Conservation (phyloP, 1,284 basidiomycete species). For the Papiliotrema laurentii region DNA sequence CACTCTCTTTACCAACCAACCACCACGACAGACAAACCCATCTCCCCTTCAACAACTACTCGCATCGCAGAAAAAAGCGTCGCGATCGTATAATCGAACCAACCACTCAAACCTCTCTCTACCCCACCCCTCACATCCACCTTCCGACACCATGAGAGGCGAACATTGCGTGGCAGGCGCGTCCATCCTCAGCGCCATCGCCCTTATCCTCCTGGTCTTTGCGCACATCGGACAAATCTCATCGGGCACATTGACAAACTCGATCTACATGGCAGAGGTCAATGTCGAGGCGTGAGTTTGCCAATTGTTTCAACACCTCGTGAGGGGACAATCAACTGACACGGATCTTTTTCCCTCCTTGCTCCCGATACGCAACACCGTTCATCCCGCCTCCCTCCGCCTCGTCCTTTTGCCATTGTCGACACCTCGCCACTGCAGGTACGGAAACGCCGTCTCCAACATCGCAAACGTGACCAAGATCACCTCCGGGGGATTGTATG, state of each 20-base stretch:
- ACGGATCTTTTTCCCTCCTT: neutral
- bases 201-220: constrained; percentile 43
- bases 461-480: constrained; percentile 32
- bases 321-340: too few species aligned
- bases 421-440: too few species aligned
- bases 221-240: constrained; percentile 43
- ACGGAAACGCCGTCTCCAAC: constrained; percentile 30
- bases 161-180: constrained; percentile 46
- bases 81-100: too few species aligned
- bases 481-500: constrained; percentile 25
- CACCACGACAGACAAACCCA: neutral
- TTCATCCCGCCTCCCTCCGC: too few species aligned
- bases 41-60: neutral
- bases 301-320: neutral
- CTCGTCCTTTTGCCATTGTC: too few species aligned
- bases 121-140: neutral
- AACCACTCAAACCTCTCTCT: neutral
- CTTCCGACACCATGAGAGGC: constrained; percentile 31
- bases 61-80: too few species aligned
- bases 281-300: constrained; percentile 40
- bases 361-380: too few species aligned
- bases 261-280: constrained; percentile 41
- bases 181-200: constrained; percentile 33
- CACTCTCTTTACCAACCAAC: neutral
- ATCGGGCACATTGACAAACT: constrained; percentile 26